phyloP scores from a whole-genome alignment of 306 rosid species.

The Medicago ruthenica region DNA sequence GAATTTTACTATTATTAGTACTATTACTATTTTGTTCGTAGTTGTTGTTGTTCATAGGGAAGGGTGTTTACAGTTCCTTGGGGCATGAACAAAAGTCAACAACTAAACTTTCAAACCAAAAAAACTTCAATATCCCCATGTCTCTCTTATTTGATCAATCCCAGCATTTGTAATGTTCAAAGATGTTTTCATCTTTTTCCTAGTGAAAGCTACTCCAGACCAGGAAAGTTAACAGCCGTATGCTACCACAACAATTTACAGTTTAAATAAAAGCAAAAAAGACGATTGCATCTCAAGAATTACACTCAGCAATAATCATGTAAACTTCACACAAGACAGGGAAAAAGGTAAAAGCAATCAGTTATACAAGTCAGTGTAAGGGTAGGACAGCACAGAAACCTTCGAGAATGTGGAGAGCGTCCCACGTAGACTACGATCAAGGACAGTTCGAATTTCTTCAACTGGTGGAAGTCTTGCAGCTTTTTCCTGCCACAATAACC shows the following conservation, averaged over 20 bases:
- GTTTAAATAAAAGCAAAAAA: neutral
- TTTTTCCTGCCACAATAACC: conserved; percentile 65
- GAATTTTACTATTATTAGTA: neutral
- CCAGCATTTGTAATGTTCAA: conserved; percentile 2
- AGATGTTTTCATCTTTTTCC: conserved; percentile 13
- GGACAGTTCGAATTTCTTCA: conserved; percentile 79
- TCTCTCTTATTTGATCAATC: conserved; percentile 11
- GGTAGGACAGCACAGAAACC: conserved; percentile 52
- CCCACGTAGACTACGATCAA: conserved; percentile 77
- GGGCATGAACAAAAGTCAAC: conserved; percentile 12
- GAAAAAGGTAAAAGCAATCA: neutral
- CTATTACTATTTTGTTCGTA: neutral
- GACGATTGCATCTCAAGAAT: neutral
- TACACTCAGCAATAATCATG: conserved; percentile 5
- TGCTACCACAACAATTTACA: conserved; percentile 23
- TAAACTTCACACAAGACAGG: neutral
- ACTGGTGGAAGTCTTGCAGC: conserved; percentile 79
- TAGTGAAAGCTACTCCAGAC: neutral
- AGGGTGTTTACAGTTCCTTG: conserved; percentile 24
- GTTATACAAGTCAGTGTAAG: neutral
- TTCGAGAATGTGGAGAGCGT: conserved; percentile 82
- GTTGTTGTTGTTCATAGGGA: conserved; percentile 5
- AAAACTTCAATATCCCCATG: neutral
- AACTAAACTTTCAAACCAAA: conserved; percentile 14
- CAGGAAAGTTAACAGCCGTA: conserved; percentile 29